phyloP scores from a whole-genome alignment of 192 early-diverging fungal genomes.

The Backusella westeae region DNA sequence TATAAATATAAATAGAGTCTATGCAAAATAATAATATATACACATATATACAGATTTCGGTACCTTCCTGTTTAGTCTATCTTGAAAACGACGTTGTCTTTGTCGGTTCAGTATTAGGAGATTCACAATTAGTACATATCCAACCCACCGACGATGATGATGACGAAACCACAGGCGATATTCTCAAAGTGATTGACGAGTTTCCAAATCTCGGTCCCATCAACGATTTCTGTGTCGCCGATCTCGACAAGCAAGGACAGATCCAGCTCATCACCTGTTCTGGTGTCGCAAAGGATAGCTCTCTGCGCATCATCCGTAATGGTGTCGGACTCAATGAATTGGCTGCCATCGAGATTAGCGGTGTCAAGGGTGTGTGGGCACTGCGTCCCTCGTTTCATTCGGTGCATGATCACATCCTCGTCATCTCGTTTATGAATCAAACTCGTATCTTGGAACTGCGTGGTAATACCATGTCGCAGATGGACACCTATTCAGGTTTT shows the following conservation, averaged over 20 bases:
- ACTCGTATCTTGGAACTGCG: constrained; percentile 56
- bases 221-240: constrained; percentile 82
- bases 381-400: constrained; percentile 51
- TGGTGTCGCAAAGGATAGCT: constrained; percentile 69
- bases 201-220: constrained; percentile 84
- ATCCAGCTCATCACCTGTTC: constrained; percentile 86
- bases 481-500: constrained; percentile 41
- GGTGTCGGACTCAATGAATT: constrained; percentile 86
- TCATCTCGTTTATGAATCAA: constrained; percentile 69
- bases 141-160: constrained; percentile 1
- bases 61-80: constrained; percentile 68
- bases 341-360: constrained; percentile 59
- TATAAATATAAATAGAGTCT: too few species aligned
- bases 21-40: too few species aligned
- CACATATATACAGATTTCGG: constrained; percentile 33
- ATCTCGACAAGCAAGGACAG: constrained; percentile 62
- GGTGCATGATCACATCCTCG: constrained; percentile 44
- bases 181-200: constrained; percentile 58
- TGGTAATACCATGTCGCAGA: constrained; percentile 20
- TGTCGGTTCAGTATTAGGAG: constrained; percentile 84
- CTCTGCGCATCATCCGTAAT: constrained; percentile 82
- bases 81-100: constrained; percentile 71
- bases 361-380: constrained; percentile 75
- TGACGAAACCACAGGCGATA: constrained; percentile 47
- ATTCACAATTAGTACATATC: constrained; percentile 80